Percentiles rank a stretch among this genome's conserved stretches.
Evolutionary conservation across 1,284 basidiomycete genomes (phyloP).

Genomic region (Tilletiaria anomala): DNA sequence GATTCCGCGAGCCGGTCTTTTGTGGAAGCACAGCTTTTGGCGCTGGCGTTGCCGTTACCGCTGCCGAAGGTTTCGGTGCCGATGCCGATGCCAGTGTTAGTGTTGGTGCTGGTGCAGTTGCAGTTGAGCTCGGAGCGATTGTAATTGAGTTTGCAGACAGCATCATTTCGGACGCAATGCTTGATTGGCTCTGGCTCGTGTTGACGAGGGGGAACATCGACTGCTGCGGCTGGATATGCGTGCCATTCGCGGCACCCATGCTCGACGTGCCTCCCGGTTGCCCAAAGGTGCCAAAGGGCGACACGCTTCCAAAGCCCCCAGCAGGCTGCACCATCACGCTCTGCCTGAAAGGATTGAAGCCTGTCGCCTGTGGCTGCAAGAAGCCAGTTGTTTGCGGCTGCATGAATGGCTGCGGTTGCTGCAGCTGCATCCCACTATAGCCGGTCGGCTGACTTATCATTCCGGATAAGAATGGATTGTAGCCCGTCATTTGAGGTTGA

Average conservation of each 20-base stretch:
- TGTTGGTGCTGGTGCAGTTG: not conserved
- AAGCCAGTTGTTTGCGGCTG: slow-evolving; percentile 49
- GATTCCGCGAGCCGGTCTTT: slow-evolving; percentile 85
- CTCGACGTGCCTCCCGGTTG: slow-evolving; percentile 1
- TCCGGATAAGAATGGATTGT: slow-evolving; percentile 8
- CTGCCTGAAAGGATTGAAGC: slow-evolving; percentile 56
- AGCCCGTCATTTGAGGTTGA: slow-evolving; percentile 3
- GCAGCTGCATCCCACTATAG: slow-evolving; percentile 18
- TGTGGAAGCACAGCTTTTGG: slow-evolving; percentile 45
- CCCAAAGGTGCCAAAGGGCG: slow-evolving; percentile 1
- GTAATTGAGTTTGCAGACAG: too few species aligned
- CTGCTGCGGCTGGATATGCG: not conserved
- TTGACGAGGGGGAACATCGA: not conserved
- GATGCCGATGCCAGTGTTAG: not conserved
- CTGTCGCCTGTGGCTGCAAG: slow-evolving; percentile 58
- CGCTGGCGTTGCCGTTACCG: not conserved
- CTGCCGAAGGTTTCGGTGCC: not conserved
- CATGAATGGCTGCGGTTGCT: slow-evolving; percentile 44
- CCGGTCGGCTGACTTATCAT: slow-evolving; percentile 21
- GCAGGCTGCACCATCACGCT: slow-evolving; percentile 26
- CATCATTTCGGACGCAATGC: too few species aligned
- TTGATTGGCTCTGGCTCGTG: slow-evolving; percentile 3
- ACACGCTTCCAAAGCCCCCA: slow-evolving; percentile 6
- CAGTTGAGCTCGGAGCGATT: too few species aligned
- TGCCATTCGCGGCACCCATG: not conserved